Percentiles rank a stretch among this genome's conserved stretches.
Conservation (phyloP, 345 rosid species). For the Cardamine chenopodiifolia region DNA sequence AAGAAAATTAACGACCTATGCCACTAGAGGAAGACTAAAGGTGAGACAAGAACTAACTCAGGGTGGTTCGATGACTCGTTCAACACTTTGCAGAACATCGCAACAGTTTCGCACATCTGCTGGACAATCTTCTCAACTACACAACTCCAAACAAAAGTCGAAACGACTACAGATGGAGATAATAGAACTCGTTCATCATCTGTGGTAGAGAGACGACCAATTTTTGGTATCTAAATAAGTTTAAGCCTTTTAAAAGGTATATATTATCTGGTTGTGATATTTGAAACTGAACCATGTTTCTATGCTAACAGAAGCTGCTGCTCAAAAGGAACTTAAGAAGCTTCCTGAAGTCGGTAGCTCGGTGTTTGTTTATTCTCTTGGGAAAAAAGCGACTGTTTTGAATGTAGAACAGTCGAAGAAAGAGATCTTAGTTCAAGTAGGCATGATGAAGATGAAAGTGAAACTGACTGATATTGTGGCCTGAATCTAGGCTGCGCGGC, state of each 20-base stretch:
- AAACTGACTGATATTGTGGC: conserved; percentile 54
- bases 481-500: conserved; percentile 1
- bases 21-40: conserved; percentile 48
- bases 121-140: conserved; percentile 44
- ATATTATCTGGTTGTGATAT: background rate
- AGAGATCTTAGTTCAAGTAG: conserved; percentile 81
- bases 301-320: conserved; percentile 25
- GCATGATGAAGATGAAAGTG: conserved; percentile 78
- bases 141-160: conserved; percentile 37
- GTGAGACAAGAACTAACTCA: conserved; percentile 59
- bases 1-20: conserved; percentile 60
- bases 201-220: conserved; percentile 40
- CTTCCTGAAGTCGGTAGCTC: conserved; percentile 65
- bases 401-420: conserved; percentile 66
- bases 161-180: conserved; percentile 33
- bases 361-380: conserved; percentile 67
- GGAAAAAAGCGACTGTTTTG: conserved; percentile 66
- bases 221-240: conserved; percentile 46
- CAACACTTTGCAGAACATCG: conserved; percentile 63
- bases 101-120: conserved; percentile 58
- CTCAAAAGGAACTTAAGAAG: conserved; percentile 39
- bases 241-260: background rate
- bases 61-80: conserved; percentile 62
- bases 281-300: conserved; percentile 10
- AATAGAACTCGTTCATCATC: conserved; percentile 40